Base-by-base conservation (phyloP, 768 basidiomycete genomes). In the Tricholoma bakamatsutake region DNA sequence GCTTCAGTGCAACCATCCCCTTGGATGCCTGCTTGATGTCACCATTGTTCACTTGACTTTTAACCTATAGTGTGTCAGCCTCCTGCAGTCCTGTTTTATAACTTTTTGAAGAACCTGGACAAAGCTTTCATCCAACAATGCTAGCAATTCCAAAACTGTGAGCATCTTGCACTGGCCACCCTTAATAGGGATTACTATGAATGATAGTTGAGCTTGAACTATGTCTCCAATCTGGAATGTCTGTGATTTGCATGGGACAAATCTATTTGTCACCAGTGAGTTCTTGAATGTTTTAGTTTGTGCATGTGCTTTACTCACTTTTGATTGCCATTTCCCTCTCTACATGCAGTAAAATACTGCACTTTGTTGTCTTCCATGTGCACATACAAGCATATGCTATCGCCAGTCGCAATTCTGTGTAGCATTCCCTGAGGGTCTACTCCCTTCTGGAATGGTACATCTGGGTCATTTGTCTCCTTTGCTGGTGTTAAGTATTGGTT, bases 311-410 rank as follows among this genome's bases (percentile, higher is more conserved):
- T 40, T 18, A 40, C 39, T 40, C n/a, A 40, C 39, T 9, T 17
- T 40, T 17, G 17, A 18, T 40, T 17, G 2, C 39, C 39, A 18
- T 17, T 40, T 17, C 39, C 17, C 1, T 40, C 39, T 9, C 17
- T 18, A 17, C 13, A 46, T 12, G 35, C 13, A 15, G 13, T 37
- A 37, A 37, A 37, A 15, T 61, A 62, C 18, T 50, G 33, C 10
- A 62, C 62, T 8, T 51, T 17, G 21, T 62, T 62, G 5, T 62
- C 62, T n/a, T 62, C 57, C 3, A 50, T 54, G 27, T 61, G 55
- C 8, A 60, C 24, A n/a, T 56, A 53, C 5, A 13, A 15, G 13
- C 35, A 37, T 2, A 13, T 37, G 35, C 12, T 4, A 5, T 53
- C 50, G 2, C n/a, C 2, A 1, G 48, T 52, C 1, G 31, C 48